These are phyloP conservation scores for Vigna trinervia DNA, from an alignment of 306 rosid species.

Conservation along the genomic window DNA sequence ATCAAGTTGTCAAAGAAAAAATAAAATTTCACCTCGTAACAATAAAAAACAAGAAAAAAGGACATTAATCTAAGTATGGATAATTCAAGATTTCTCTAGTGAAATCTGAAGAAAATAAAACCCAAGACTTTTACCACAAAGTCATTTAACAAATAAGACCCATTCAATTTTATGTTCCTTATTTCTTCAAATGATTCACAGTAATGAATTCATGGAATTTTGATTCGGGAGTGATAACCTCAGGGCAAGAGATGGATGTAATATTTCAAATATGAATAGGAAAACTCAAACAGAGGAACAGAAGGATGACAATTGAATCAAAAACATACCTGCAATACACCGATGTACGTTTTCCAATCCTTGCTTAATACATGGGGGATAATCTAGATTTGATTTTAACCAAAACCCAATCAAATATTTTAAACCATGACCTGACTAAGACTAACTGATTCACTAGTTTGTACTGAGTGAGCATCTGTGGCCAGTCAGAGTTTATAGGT, in stretches of 20 bases:
- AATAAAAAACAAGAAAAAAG: constrained; percentile 14
- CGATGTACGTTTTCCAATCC: not conserved
- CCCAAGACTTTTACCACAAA: not conserved
- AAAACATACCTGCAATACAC: not conserved
- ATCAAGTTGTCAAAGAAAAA: not conserved
- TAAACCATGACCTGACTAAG: not conserved
- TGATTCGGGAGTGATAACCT: not conserved
- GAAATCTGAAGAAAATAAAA: not conserved
- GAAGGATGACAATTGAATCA: not conserved
- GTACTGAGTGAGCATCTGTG: not conserved
- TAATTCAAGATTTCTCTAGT: constrained; percentile 7
- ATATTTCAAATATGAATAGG: constrained; percentile 2
- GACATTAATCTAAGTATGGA: constrained; percentile 9
- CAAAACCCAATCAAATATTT: not conserved
- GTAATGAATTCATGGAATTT: not conserved
- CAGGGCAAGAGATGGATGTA: not conserved
- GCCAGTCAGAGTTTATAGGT: not conserved
- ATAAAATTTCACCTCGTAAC: not conserved
- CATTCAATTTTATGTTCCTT: not conserved
- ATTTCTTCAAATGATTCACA: not conserved
- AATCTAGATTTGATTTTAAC: not conserved
- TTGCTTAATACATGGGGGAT: not conserved
- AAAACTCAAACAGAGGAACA: not conserved
- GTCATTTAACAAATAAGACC: not conserved
- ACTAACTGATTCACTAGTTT: not conserved